These are phyloP conservation scores for Thyridium curvatum DNA, from an alignment of 2,329 filamentous ascomycete species.

Conservation along the genomic window DNA sequence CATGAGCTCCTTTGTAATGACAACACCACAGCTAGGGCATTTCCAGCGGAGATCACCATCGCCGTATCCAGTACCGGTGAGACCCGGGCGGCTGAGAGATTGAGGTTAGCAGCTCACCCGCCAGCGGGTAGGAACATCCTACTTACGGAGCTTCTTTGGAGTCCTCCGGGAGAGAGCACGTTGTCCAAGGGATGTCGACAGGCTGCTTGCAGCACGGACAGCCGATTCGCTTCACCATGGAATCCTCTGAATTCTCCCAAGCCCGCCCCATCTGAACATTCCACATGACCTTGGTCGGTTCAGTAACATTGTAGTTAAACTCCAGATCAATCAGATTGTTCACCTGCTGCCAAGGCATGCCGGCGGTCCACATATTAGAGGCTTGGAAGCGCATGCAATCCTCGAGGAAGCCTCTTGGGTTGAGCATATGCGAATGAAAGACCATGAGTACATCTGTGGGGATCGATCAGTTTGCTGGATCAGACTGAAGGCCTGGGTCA, in stretches of 20 bases:
- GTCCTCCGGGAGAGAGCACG: conserved; percentile 29
- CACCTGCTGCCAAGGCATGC: conserved; percentile 60
- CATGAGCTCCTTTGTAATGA: conserved; percentile 51
- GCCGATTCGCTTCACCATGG: conserved; percentile 34
- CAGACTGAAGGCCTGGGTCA: too few species aligned
- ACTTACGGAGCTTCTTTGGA: conserved; percentile 22
- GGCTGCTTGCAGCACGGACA: conserved; percentile 48
- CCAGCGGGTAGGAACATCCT: not conserved
- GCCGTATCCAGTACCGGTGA: conserved; percentile 52
- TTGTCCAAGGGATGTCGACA: conserved; percentile 54
- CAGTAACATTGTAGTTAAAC: conserved; percentile 49
- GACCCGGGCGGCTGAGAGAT: conserved; percentile 11
- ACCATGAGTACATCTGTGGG: conserved; percentile 66
- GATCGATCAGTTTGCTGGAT: too few species aligned
- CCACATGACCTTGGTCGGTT: conserved; percentile 40
- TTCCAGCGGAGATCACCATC: conserved; percentile 45
- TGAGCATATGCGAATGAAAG: conserved; percentile 74
- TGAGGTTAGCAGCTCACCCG: too few species aligned
- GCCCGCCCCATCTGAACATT: conserved; percentile 34
- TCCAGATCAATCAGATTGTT: conserved; percentile 50
- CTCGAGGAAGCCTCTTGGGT: conserved; percentile 65
- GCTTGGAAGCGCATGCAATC: conserved; percentile 58
- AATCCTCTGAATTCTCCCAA: conserved; percentile 56
- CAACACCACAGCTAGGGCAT: conserved; percentile 45
- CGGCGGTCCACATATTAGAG: conserved; percentile 51